A percentile compares a stretch with the other conserved stretches of the same genome.
Evolutionary conservation across 371 early-diverging fungal species (phyloP).

Genomic region (Mucor ambiguus): DNA sequence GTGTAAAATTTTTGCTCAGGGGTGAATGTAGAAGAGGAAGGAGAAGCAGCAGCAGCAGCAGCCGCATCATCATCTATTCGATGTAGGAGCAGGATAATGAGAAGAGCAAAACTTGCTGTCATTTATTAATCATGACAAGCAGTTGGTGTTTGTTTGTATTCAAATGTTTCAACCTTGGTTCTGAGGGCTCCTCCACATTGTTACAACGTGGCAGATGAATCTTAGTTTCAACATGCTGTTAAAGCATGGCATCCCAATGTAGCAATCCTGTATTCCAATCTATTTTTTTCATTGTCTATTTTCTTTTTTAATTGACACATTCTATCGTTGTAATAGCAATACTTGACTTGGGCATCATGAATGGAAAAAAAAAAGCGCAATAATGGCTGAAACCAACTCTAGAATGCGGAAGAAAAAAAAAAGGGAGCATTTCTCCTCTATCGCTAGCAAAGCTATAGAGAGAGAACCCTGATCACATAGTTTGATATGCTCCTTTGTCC

Average conservation of each 20-base stretch:
- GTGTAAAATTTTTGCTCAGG: background rate
- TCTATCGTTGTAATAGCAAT: slow-evolving; percentile 11
- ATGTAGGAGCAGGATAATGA: background rate
- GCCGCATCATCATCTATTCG: background rate
- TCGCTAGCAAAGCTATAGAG: background rate
- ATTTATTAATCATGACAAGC: background rate
- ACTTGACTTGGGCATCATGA: background rate
- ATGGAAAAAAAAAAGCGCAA: slow-evolving; percentile 8
- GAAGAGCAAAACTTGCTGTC: background rate
- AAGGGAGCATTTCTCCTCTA: slow-evolving; percentile 2
- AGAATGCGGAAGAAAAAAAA: background rate
- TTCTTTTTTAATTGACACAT: background rate
- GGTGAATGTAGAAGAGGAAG: background rate
- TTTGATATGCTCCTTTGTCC: background rate
- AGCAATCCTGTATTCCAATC: background rate
- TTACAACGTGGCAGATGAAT: background rate
- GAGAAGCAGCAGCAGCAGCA: background rate
- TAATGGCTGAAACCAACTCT: background rate
- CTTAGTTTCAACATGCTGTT: slow-evolving; percentile 2
- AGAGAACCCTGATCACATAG: slow-evolving; percentile 5
- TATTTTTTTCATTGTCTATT: background rate
- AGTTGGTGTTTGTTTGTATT: background rate
- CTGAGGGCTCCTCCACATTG: background rate
- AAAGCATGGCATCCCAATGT: background rate
- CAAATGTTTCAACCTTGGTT: background rate